Conservation (phyloP, 169 alveolate species). For the Plasmodium ovale region DNA sequence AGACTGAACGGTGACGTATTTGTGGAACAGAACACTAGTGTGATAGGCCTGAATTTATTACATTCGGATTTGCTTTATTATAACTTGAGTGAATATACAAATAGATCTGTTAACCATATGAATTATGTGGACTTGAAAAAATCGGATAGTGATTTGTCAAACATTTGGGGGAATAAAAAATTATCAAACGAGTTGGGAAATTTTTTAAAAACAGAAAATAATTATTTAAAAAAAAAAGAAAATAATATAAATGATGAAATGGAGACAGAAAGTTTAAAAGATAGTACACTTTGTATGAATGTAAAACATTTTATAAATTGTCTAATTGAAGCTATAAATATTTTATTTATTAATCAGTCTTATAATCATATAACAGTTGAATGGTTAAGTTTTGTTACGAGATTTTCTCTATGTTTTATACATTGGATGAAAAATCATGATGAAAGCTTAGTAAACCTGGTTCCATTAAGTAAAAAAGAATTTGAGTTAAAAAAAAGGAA, state of each 20-base stretch:
- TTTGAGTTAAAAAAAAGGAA: conserved; percentile 71
- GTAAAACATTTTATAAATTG: conserved; percentile 56
- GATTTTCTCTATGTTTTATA: conserved; percentile 75
- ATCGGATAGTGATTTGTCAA: neutral
- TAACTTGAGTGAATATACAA: conserved; percentile 1
- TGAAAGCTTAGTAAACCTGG: conserved; percentile 26
- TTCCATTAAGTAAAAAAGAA: conserved; percentile 53
- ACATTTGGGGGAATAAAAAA: neutral
- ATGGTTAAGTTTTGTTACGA: conserved; percentile 68
- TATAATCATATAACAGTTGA: conserved; percentile 68
- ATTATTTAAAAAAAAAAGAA: neutral
- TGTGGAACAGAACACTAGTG: neutral
- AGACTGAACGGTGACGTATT: neutral
- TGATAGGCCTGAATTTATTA: conserved; percentile 27
- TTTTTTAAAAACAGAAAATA: neutral
- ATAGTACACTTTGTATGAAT: neutral
- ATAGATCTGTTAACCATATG: neutral
- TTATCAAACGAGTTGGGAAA: conserved; percentile 12
- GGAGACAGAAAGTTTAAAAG: conserved; percentile 5
- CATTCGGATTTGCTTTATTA: conserved; percentile 51
- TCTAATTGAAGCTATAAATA: conserved; percentile 63
- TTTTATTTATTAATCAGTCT: conserved; percentile 62
- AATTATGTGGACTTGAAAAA: neutral
- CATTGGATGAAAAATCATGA: conserved; percentile 75
- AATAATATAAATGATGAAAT: neutral